Evolutionary conservation across 108 stramenopile species (phyloP).

Genomic region (Hondaea fermentalgiana): DNA sequence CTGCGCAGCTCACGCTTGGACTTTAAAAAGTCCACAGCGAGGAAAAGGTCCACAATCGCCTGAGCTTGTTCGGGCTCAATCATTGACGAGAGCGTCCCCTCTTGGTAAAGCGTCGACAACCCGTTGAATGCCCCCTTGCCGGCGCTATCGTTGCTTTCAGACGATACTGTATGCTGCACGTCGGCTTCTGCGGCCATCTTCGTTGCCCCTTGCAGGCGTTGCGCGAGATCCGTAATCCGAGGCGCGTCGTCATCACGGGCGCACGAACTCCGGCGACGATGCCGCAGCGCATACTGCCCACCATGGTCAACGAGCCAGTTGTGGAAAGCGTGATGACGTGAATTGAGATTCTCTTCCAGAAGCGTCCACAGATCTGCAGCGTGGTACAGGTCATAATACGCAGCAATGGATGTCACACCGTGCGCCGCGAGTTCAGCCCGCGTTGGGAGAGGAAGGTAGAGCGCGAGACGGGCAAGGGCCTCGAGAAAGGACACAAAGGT

Average conservation of each 20-base stretch:
- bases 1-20: neutral
- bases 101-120: neutral
- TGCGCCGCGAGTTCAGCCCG: neutral
- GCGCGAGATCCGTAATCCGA: neutral
- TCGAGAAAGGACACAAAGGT: constrained; percentile 18
- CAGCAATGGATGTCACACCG: neutral
- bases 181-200: too few species aligned
- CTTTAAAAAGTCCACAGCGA: neutral
- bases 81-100: neutral
- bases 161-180: too few species aligned
- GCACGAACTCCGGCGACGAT: neutral
- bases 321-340: neutral
- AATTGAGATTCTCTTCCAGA: neutral
- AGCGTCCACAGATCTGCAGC: neutral
- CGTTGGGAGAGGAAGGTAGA: neutral
- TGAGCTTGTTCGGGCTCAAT: neutral
- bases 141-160: neutral
- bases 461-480: neutral
- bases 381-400: neutral
- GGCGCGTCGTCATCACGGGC: neutral
- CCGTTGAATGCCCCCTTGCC: neutral
- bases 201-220: neutral
- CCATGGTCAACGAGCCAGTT: neutral
- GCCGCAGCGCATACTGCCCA: neutral
- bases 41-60: neutral